Evolutionary conservation across 78 protist species (phyloP).

Genomic region (slime mould (Dictyostelium discoideum)): DNA sequence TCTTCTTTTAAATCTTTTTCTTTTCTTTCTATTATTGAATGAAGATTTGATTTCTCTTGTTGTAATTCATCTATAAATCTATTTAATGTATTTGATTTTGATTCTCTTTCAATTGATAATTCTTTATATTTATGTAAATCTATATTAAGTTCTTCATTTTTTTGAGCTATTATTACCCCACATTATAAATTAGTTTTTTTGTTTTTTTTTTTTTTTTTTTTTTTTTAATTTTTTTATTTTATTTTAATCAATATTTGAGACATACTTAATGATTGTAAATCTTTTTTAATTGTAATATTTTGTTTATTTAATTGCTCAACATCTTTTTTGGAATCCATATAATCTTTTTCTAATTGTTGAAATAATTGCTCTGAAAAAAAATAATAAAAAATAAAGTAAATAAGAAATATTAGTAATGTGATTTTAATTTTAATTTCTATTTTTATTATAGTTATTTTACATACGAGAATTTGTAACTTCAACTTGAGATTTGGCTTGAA

Average conservation of each 20-base stretch:
- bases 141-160: conserved; percentile 6
- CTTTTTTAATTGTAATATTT: conserved; percentile 30
- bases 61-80: conserved; percentile 64
- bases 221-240: too few species aligned
- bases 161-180: not conserved
- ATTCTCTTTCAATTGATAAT: conserved; percentile 40
- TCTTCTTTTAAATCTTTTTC: conserved; percentile 60
- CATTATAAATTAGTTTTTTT: too few species aligned
- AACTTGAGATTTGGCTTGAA: conserved; percentile 34
- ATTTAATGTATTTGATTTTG: conserved; percentile 54
- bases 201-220: not conserved
- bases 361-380: conserved; percentile 43
- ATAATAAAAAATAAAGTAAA: not conserved
- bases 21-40: conserved; percentile 38
- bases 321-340: conserved; percentile 35
- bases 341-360: conserved; percentile 72
- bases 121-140: conserved; percentile 38
- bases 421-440: not conserved
- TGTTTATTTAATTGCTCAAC: not conserved
- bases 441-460: not conserved
- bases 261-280: conserved; percentile 40
- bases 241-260: not conserved
- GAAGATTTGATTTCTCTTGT: conserved; percentile 34
- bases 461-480: conserved; percentile 69
- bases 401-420: not conserved